A percentile compares a stretch with the other conserved stretches of the same genome.
These are phyloP conservation scores for Scheffersomyces ergatensis DNA, from an alignment of 805 yeast genomes.

Conservation along the genomic window DNA sequence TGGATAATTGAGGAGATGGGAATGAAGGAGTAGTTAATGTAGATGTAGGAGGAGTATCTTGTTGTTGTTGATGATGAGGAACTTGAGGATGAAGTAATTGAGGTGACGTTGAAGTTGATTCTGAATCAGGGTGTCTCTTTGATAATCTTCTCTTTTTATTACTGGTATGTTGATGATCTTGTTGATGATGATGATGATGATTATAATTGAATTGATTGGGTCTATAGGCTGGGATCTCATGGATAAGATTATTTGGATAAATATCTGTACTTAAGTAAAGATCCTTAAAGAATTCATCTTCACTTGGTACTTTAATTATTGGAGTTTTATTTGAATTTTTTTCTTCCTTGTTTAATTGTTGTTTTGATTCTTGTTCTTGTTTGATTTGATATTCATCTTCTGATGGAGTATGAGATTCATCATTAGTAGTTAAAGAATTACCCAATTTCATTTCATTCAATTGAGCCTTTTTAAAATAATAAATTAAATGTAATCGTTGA, in stretches of 20 bases:
- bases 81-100: conserved; percentile 5
- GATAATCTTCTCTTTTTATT: conserved; percentile 17
- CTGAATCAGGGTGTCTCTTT: conserved; percentile 20
- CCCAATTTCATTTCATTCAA: conserved; percentile 29
- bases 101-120: conserved; percentile 18
- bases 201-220: not conserved
- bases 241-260: conserved; percentile 21
- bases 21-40: conserved; percentile 7
- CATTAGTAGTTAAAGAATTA: not conserved
- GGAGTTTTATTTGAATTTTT: conserved; percentile 1
- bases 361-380: conserved; percentile 9
- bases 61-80: conserved; percentile 3
- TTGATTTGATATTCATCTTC: conserved; percentile 1
- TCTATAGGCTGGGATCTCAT: conserved; percentile 24
- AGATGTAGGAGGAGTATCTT: conserved; percentile 2
- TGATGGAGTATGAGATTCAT: not conserved
- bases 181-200: not conserved
- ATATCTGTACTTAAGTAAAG: conserved; percentile 17
- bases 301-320: conserved; percentile 15
- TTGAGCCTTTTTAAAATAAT: conserved; percentile 33
- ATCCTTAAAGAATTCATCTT: conserved; percentile 20
- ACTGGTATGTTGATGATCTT: not conserved
- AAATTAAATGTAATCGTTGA: conserved; percentile 58
- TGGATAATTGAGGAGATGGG: not conserved
- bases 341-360: not conserved